Base-by-base conservation (phyloP, 2,329 filamentous ascomycete species). In the Rhinocladiella mackenziei region DNA sequence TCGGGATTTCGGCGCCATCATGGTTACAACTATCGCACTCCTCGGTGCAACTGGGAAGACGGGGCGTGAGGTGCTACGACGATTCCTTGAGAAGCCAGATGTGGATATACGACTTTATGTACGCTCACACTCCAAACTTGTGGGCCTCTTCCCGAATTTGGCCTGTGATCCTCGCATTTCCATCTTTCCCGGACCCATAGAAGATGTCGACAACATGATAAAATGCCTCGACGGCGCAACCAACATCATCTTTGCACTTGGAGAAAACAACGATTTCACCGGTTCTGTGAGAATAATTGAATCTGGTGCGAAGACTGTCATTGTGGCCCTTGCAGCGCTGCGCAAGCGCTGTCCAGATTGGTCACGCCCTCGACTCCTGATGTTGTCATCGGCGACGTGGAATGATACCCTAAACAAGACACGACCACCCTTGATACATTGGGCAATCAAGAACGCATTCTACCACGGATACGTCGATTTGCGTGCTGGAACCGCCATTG, bases 1-100 rank as follows among this genome's bases (percentile, higher is more conserved):
- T n/a, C n/a, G n/a, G n/a, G n/a, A n/a, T n/a, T n/a, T n/a, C n/a
- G n/a, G n/a, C n/a, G n/a, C n/a, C n/a, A n/a, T 10, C 34, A 45
- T 45, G 42, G 29, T 29, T n/a, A 22, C 3, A 7, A 48, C 30
- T 3, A 32, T 48, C 10, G 23, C 39, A 2, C n/a, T 48, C 19
- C 39, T 48, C n/a, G 45, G 45, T 3, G 39, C 33, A 5, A 48
- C 45, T 9, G 45, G 45, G 3, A 33, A 34, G 15, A 48, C 45
- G 14, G 45, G 45, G 2, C 38, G 45, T n/a, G 33, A 36, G 15
- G 39, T 48, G 18, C 4, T 48, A 2, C 7, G 25, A 19, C 28
- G 13, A 19, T 31, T 48, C n/a, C 33, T 48, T 5, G 15, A 17
- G 22, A 32, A 22, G 18, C 15, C 15, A 9, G 25, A 43, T 18